Conservation (phyloP, 164 flowering plant species). For the Vitis labrusca region DNA sequence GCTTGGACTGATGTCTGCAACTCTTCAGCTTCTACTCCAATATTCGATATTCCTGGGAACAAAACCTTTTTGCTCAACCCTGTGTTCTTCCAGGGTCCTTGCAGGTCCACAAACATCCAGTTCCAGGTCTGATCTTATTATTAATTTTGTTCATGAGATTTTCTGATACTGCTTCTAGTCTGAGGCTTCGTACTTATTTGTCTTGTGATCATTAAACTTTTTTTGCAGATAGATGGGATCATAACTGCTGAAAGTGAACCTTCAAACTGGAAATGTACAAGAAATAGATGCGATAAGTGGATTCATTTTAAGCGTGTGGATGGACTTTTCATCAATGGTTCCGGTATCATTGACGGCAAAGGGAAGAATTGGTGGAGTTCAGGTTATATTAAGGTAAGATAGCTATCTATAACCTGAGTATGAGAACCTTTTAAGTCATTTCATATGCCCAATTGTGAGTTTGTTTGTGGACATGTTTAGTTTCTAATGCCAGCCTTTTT, state of each 20-base stretch:
- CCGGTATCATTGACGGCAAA: conserved; percentile 13
- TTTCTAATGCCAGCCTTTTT: no score
- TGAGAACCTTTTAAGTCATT: no score
- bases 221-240: conserved; percentile 19
- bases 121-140: conserved; percentile 10
- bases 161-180: not conserved
- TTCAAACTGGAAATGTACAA: conserved; percentile 9
- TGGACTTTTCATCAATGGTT: conserved; percentile 7
- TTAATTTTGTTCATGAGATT: not conserved
- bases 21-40: not conserved
- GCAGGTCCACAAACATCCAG: not conserved
- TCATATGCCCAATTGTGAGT: no score
- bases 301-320: not conserved
- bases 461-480: no score
- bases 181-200: no score
- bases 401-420: no score
- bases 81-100: not conserved
- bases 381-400: not conserved
- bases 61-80: not conserved
- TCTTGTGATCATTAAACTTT: no score
- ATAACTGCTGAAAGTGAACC: conserved; percentile 14
- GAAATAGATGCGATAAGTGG: conserved; percentile 3
- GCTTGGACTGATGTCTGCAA: conserved; percentile 19
- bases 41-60: conserved; percentile 2
- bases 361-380: conserved; percentile 24